Base-by-base conservation (phyloP, 1,139 yeast species). In the Starmera stellimalicola region DNA sequence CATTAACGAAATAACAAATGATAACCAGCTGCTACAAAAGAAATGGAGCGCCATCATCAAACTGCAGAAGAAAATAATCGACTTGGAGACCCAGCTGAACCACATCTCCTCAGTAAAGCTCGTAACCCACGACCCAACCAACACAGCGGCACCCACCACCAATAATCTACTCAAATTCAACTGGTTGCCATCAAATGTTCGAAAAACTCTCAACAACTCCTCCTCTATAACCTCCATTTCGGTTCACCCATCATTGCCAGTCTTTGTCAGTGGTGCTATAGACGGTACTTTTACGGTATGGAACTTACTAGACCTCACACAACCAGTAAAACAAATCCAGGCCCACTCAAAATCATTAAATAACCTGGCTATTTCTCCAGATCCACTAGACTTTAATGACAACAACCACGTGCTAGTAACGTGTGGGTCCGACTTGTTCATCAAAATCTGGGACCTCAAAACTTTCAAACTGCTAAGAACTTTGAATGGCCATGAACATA, bases 11-110 rank as follows among this genome's bases (percentile, higher is more conserved):
- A 23, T 49, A 2, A 27, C 31, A 7, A 48, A 51, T n/a, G 54
- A 49, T 25, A 43, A 44, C 23, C 59, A 66, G 39, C 63, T 80
- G 33, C 62, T 88, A 29, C 93, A 83, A 46, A 82, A 79, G 58
- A 88, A 87, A 58, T 88, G 97, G 97, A 69, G 82, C 1, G 79
- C 94, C 0, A 93, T 88, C 6, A 65, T 84, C 24, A 63, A 95
- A 34, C 63, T 88, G 27, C 96, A 88, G 55, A 72, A 78, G 42
- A 71, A 74, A 48, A 77, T 87, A 31, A 61, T 80, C 37, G 93
- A 80, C 36, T 55, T 68, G 25, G 71, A 67, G 37, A 32, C 43
- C 5, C 51, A 50, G 30, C 35, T 48, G 7, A 43, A 45, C 15
- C 47, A 44, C 27, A 35, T 41, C 18, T 28, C 48, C 11, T 40